Conservation (phyloP, 1,284 basidiomycete genomes). For the Cryptococcus depauperatus region DNA sequence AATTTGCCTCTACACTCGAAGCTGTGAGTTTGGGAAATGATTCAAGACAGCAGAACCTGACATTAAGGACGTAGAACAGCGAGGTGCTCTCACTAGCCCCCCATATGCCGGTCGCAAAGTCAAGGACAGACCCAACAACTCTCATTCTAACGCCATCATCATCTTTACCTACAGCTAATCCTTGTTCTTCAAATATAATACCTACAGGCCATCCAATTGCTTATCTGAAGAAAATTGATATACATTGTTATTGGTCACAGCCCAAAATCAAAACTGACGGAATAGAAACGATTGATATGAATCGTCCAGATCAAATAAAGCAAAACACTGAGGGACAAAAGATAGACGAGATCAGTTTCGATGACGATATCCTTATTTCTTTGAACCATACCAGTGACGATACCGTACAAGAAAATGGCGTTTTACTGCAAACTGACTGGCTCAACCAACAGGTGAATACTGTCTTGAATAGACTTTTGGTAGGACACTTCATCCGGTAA, state of each 20-base stretch:
- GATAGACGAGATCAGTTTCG: neutral
- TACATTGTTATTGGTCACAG: constrained; percentile 3
- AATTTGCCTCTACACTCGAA: too few species aligned
- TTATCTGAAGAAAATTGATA: constrained; percentile 2
- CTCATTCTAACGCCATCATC: neutral
- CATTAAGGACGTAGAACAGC: neutral
- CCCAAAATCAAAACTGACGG: too few species aligned
- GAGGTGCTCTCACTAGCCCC: neutral
- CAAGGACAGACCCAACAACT: neutral
- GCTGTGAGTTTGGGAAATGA: neutral
- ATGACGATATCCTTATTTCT: neutral
- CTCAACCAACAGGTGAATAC: neutral
- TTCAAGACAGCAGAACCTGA: neutral
- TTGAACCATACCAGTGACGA: neutral
- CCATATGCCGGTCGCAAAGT: neutral
- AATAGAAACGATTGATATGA: neutral
- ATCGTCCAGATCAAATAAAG: neutral
- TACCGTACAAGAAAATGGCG: neutral
- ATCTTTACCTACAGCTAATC: constrained; percentile 1
- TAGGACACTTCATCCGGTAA: constrained; percentile 10
- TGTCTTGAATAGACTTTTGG: neutral
- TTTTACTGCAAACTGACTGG: neutral
- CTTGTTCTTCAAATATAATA: constrained; percentile 1
- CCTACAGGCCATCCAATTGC: constrained; percentile 6
- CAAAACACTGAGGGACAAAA: neutral